phyloP scores from a whole-genome alignment of 257 asterid genomes.

The Hygrophila difformis region DNA sequence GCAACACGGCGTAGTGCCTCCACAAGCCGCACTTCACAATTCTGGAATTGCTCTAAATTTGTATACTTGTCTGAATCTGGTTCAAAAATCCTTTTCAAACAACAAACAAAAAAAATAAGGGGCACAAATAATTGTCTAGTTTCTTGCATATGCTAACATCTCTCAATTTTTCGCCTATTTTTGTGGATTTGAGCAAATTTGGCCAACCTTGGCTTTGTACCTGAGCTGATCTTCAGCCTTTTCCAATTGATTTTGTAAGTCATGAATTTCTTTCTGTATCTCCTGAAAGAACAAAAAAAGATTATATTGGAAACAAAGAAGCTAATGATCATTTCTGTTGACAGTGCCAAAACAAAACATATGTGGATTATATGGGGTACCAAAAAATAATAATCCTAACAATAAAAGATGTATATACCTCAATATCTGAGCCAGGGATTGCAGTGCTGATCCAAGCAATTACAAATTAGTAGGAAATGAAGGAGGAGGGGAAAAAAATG shows the following conservation, averaged over 20 bases:
- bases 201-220: slow-evolving; percentile 14
- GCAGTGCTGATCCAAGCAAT: slow-evolving; percentile 29
- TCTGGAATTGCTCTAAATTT: slow-evolving; percentile 31
- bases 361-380: too few species aligned
- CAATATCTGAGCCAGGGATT: slow-evolving; percentile 46
- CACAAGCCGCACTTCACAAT: slow-evolving; percentile 36
- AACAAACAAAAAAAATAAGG: background rate
- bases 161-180: too few species aligned
- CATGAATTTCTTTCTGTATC: slow-evolving; percentile 41
- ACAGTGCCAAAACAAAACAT: too few species aligned
- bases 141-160: too few species aligned
- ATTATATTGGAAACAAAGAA: too few species aligned
- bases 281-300: slow-evolving; percentile 23
- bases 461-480: slow-evolving; percentile 4
- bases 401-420: slow-evolving; percentile 22
- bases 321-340: background rate
- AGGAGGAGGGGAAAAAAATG: background rate
- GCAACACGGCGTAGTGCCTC: slow-evolving; percentile 49
- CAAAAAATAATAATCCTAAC: too few species aligned
- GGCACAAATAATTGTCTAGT: too few species aligned
- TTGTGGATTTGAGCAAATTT: background rate
- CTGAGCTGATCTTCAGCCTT: slow-evolving; percentile 32
- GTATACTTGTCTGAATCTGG: slow-evolving; percentile 50
- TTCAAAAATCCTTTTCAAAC: slow-evolving; percentile 37
- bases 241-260: slow-evolving; percentile 50